Conservation (phyloP, 2,329 filamentous ascomycete species). For the Verruconis gallopava region DNA sequence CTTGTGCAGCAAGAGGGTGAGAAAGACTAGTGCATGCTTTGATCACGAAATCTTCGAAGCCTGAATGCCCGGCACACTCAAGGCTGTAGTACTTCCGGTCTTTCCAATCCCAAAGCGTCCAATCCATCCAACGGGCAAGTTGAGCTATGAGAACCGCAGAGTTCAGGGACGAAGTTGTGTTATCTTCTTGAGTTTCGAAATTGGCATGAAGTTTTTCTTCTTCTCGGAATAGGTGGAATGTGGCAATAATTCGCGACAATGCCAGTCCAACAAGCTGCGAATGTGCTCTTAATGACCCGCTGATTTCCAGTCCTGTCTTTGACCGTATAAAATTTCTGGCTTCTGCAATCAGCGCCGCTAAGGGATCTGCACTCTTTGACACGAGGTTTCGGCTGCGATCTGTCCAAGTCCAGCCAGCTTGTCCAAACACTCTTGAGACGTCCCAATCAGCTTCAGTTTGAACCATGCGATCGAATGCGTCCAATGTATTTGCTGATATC, state of each 20-base stretch:
- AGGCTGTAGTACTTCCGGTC: slow-evolving; percentile 43
- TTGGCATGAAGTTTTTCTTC: slow-evolving; percentile 58
- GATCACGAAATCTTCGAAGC: slow-evolving; percentile 36
- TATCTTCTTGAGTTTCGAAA: too few relatives aligned
- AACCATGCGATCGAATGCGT: slow-evolving; percentile 4
- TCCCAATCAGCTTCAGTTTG: slow-evolving; percentile 14
- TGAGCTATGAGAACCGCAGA: slow-evolving; percentile 58
- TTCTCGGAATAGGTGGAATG: slow-evolving; percentile 75
- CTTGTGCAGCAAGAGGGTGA: slow-evolving; percentile 17
- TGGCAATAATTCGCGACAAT: slow-evolving; percentile 43
- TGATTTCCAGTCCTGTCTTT: not conserved
- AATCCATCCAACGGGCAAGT: slow-evolving; percentile 69
- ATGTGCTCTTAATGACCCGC: not conserved
- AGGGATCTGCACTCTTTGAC: not conserved
- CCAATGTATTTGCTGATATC: not conserved
- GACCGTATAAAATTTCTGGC: slow-evolving; percentile 7
- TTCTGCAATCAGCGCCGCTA: not conserved
- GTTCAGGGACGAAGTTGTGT: slow-evolving; percentile 28
- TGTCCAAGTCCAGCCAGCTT: slow-evolving; percentile 23
- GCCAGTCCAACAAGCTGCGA: slow-evolving; percentile 2
- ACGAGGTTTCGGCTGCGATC: slow-evolving; percentile 2
- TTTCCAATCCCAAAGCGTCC: slow-evolving; percentile 47
- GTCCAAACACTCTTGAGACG: slow-evolving; percentile 21
- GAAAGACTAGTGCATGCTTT: slow-evolving; percentile 5
- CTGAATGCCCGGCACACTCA: slow-evolving; percentile 43